A percentile compares a stretch with the other conserved stretches of the same genome.
phyloP scores from a whole-genome alignment of 2,329 filamentous ascomycete species.

The Metarhizium robertsii region DNA sequence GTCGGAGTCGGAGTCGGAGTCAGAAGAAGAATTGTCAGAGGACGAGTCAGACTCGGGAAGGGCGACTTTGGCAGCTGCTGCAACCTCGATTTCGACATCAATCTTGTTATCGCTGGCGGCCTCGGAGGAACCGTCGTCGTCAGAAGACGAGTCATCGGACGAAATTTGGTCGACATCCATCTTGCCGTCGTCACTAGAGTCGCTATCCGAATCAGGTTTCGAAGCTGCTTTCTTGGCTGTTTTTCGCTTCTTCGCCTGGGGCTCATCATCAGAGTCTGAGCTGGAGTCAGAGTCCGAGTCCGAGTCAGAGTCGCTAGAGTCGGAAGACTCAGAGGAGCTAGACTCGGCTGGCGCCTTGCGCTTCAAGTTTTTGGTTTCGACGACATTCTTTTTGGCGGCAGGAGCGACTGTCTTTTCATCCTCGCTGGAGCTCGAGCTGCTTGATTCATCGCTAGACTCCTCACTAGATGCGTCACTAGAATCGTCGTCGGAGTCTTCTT shows the following conservation, averaged over 20 bases:
- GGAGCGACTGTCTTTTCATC: constrained; percentile 15
- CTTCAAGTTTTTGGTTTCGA: constrained; percentile 24
- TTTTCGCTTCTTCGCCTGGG: neutral
- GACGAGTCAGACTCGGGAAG: constrained; percentile 5
- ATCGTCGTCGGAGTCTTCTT: constrained; percentile 12
- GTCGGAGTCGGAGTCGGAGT: constrained; percentile 23
- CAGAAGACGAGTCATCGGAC: constrained; percentile 11
- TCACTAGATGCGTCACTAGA: neutral
- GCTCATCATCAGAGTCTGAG: constrained; percentile 21
- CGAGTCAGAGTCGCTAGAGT: constrained; percentile 21
- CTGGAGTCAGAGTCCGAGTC: constrained; percentile 29
- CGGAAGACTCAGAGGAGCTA: constrained; percentile 9
- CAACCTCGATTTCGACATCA: constrained; percentile 5
- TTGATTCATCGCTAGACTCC: neutral
- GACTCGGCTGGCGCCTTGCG: constrained; percentile 27
- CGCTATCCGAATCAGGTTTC: constrained; percentile 7
- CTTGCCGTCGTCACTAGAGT: constrained; percentile 9
- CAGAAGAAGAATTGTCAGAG: constrained; percentile 14
- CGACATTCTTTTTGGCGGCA: constrained; percentile 11
- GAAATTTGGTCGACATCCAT: constrained; percentile 18
- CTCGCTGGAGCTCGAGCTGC: constrained; percentile 19
- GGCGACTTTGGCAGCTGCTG: constrained; percentile 16
- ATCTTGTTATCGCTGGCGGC: constrained; percentile 4
- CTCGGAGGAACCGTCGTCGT: constrained; percentile 8
- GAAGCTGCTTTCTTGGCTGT: neutral